Conservation (phyloP, 805 yeast species). For the Candida palmyrensis region DNA sequence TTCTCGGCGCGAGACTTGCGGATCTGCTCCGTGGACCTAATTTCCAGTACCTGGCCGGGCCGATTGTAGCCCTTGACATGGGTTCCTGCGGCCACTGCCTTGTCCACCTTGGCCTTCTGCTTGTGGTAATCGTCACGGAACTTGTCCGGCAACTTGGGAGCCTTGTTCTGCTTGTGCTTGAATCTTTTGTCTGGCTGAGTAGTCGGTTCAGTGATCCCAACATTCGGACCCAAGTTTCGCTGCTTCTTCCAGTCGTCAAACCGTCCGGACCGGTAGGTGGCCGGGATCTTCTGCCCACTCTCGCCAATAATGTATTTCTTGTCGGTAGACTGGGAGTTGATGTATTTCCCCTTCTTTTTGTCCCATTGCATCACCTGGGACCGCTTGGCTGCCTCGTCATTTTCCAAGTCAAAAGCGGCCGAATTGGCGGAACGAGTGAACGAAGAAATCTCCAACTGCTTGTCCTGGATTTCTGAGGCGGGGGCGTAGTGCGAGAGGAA, state of each 20-base stretch:
- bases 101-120: conserved; percentile 77
- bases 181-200: conserved; percentile 36
- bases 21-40: conserved; percentile 68
- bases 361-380: conserved; percentile 87
- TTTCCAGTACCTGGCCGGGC: conserved; percentile 48
- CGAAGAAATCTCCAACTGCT: conserved; percentile 56
- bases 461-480: conserved; percentile 69
- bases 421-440: conserved; percentile 80
- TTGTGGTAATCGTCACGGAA: conserved; percentile 78
- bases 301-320: conserved; percentile 90
- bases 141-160: conserved; percentile 91
- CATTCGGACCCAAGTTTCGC: conserved; percentile 48
- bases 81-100: conserved; percentile 73
- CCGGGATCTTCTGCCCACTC: conserved; percentile 89
- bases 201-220: conserved; percentile 20
- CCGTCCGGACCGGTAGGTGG: conserved; percentile 84
- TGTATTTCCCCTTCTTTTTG: conserved; percentile 83
- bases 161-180: conserved; percentile 67
- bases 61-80: conserved; percentile 61
- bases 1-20: conserved; percentile 66
- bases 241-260: conserved; percentile 88
- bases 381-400: conserved; percentile 69
- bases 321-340: conserved; percentile 74
- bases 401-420: conserved; percentile 80
- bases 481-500: conserved; percentile 91